Evolutionary conservation across 495 filamentous ascomycete genomes (phyloP).

Genomic region (Tuber brumale): DNA sequence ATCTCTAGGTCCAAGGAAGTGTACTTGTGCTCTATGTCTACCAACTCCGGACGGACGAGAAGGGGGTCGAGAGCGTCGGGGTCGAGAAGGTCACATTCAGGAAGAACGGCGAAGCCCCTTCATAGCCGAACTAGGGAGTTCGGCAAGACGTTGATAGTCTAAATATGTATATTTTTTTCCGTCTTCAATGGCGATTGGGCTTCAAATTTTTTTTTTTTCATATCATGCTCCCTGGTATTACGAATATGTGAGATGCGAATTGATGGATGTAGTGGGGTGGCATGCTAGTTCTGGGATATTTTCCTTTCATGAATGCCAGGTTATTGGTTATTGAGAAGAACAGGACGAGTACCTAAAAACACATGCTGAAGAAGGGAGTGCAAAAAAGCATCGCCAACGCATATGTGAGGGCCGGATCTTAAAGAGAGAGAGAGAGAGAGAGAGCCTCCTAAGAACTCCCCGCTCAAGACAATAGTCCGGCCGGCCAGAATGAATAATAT

Average conservation of each 20-base stretch:
- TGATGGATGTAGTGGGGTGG: background rate
- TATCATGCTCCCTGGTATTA: background rate
- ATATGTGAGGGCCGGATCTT: background rate
- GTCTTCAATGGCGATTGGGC: background rate
- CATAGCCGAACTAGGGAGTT: slow-evolving; percentile 6
- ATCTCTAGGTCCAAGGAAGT: slow-evolving; percentile 82
- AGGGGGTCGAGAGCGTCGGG: slow-evolving; percentile 82
- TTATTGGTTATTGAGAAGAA: background rate
- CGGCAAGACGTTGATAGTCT: background rate
- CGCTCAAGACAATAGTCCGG: background rate
- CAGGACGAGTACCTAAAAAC: background rate
- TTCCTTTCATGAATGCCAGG: background rate
- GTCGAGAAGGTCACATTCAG: slow-evolving; percentile 98
- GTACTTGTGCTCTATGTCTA: slow-evolving; percentile 97
- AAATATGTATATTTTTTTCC: background rate
- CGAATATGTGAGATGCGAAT: background rate
- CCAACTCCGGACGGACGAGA: slow-evolving; percentile 81
- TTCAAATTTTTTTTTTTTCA: background rate
- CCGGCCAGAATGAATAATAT: background rate
- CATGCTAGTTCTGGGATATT: background rate
- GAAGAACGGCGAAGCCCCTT: slow-evolving; percentile 54
- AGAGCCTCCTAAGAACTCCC: background rate
- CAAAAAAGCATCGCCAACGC: background rate
- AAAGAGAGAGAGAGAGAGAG: background rate
- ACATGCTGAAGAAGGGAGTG: background rate